Conservation (phyloP, 2,329 filamentous ascomycete species). For the Cercospora janseana region DNA sequence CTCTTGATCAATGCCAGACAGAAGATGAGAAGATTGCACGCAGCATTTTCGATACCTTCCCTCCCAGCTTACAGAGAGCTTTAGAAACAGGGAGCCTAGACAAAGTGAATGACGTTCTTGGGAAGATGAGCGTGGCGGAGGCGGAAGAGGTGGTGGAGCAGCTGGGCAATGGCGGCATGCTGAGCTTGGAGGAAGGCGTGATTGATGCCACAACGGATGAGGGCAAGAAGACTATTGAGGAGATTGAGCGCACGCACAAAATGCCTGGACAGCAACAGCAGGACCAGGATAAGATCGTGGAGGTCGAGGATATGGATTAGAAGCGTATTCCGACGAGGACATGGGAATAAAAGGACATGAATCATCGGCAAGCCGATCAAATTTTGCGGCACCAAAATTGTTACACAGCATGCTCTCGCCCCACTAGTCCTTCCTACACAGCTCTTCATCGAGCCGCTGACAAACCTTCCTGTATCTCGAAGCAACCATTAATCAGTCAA, state of each 20-base stretch:
- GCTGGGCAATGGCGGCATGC: slow-evolving; percentile 77
- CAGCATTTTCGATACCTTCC: slow-evolving; percentile 78
- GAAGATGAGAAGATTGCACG: slow-evolving; percentile 62
- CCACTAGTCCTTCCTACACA: no score
- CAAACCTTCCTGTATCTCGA: no score
- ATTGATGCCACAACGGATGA: slow-evolving; percentile 72
- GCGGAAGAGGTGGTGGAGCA: slow-evolving; percentile 81
- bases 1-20: slow-evolving; percentile 65
- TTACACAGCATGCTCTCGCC: no score
- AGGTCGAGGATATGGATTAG: slow-evolving; percentile 44
- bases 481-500: no score
- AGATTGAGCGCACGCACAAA: slow-evolving; percentile 69
- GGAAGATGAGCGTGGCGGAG: slow-evolving; percentile 83
- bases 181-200: slow-evolving; percentile 88
- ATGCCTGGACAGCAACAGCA: slow-evolving; percentile 61
- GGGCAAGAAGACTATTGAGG: slow-evolving; percentile 39
- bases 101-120: slow-evolving; percentile 81
- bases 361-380: no score
- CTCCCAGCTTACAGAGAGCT: slow-evolving; percentile 75
- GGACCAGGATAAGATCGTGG: slow-evolving; percentile 37
- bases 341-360: no score
- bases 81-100: slow-evolving; percentile 87
- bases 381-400: no score
- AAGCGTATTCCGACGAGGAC: slow-evolving; percentile 1
- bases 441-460: no score